These are phyloP conservation scores for Hypoxylon rubiginosum DNA, from an alignment of 2,329 filamentous ascomycete genomes.

Conservation along the genomic window DNA sequence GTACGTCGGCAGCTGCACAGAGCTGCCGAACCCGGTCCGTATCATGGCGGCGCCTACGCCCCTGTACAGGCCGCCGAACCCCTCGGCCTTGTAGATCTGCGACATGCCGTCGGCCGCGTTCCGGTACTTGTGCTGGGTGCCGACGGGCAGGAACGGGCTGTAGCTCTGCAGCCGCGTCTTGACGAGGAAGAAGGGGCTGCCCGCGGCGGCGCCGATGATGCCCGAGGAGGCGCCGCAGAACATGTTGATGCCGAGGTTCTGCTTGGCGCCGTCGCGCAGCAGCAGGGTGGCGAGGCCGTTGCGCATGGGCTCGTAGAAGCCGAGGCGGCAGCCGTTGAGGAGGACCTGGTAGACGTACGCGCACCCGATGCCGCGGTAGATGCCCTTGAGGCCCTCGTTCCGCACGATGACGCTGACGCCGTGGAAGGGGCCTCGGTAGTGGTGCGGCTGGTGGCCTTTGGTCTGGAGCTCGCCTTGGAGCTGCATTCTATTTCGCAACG, in stretches of 20 bases:
- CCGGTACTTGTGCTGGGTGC: constrained; percentile 94
- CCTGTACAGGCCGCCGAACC: constrained; percentile 85
- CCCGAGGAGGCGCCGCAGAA: constrained; percentile 91
- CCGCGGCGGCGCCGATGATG: constrained; percentile 90
- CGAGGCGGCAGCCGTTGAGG: constrained; percentile 94
- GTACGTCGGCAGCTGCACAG: constrained; percentile 96
- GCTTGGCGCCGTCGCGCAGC: constrained; percentile 78
- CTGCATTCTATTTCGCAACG: constrained; percentile 77
- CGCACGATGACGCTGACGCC: constrained; percentile 89
- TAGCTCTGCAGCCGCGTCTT: constrained; percentile 96
- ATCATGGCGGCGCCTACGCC: constrained; percentile 96
- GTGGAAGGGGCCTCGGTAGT: constrained; percentile 93
- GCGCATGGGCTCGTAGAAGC: constrained; percentile 97
- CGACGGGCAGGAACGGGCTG: constrained; percentile 91
- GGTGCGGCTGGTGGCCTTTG: constrained; percentile 84
- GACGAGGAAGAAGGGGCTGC: constrained; percentile 96
- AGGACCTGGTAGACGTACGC: constrained; percentile 97
- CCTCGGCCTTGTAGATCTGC: constrained; percentile 84
- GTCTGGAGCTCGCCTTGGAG: constrained; percentile 94
- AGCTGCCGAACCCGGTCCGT: constrained; percentile 93
- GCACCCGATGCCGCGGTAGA: constrained; percentile 90
- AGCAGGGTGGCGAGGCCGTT: constrained; percentile 76
- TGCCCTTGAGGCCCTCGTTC: constrained; percentile 87
- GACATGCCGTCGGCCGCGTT: constrained; percentile 86
- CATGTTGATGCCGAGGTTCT: constrained; percentile 92